A percentile compares a stretch with the other conserved stretches of the same genome.
These are phyloP conservation scores for Euryodendron excelsum DNA, from an alignment of 148 eudicot species.

Conservation along the genomic window DNA sequence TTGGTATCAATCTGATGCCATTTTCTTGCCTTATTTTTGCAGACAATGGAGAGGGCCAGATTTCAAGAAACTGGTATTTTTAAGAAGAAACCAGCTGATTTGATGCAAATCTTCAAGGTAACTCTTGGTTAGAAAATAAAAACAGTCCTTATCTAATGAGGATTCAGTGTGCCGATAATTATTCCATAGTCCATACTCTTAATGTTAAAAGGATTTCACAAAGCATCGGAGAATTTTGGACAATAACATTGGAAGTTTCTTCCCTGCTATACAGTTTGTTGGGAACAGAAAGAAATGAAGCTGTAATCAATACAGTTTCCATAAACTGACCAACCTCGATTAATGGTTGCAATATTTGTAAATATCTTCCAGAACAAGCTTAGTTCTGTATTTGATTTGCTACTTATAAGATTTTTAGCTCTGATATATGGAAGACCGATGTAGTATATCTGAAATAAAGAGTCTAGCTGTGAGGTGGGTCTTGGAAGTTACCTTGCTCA, in stretches of 20 bases:
- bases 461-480: too few relatives aligned
- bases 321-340: too few relatives aligned
- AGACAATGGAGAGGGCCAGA: slow-evolving; percentile 99
- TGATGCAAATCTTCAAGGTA: slow-evolving; percentile 96
- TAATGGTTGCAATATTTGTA: too few relatives aligned
- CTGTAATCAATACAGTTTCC: not conserved
- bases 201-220: not conserved
- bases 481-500: too few relatives aligned
- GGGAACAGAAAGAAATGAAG: slow-evolving; percentile 1
- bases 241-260: not conserved
- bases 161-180: not conserved
- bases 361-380: too few relatives aligned
- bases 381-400: too few relatives aligned
- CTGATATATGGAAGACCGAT: too few relatives aligned
- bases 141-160: not conserved
- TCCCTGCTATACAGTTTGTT: not conserved
- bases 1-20: not conserved
- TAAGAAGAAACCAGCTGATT: slow-evolving; percentile 77
- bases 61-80: slow-evolving; percentile 76
- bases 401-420: too few relatives aligned
- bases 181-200: not conserved
- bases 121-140: not conserved
- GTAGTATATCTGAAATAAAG: too few relatives aligned
- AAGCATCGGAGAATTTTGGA: slow-evolving; percentile 1
- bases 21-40: slow-evolving; percentile 29